phyloP scores from a whole-genome alignment of 148 eudicot species.

The Silene conica region DNA sequence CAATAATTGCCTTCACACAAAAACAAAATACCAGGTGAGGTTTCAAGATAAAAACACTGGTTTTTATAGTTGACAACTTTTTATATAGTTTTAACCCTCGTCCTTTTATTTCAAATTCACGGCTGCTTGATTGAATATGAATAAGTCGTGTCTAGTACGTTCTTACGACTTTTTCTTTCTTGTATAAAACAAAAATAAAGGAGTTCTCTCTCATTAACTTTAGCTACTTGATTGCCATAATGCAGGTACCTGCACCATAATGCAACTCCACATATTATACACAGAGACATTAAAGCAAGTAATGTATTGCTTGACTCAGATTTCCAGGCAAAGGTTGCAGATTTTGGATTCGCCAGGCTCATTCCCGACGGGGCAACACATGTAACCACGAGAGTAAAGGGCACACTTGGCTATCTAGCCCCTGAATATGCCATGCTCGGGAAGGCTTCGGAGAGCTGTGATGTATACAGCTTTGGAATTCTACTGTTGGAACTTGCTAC shows the following conservation, averaged over 20 bases:
- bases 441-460: slow-evolving; percentile 75
- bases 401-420: slow-evolving; percentile 75
- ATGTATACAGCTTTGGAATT: slow-evolving; percentile 86
- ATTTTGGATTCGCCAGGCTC: slow-evolving; percentile 78
- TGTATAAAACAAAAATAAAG: no score
- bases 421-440: slow-evolving; percentile 82
- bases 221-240: background rate
- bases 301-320: slow-evolving; percentile 75
- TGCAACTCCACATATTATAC: slow-evolving; percentile 90
- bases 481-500: slow-evolving; percentile 79
- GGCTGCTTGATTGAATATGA: no score
- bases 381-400: slow-evolving; percentile 65
- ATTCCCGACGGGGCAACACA: slow-evolving; percentile 73
- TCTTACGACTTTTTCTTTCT: no score
- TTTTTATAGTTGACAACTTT: no score
- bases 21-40: no score
- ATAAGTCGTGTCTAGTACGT: no score
- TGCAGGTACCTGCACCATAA: slow-evolving; percentile 82
- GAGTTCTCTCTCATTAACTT: background rate
- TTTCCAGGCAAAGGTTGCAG: slow-evolving; percentile 72
- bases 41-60: no score
- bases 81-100: no score
- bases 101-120: no score
- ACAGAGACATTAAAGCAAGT: slow-evolving; percentile 89
- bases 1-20: no score